phyloP scores from a whole-genome alignment of 75 land plant genomes.

The Sequoia sempervirens region DNA sequence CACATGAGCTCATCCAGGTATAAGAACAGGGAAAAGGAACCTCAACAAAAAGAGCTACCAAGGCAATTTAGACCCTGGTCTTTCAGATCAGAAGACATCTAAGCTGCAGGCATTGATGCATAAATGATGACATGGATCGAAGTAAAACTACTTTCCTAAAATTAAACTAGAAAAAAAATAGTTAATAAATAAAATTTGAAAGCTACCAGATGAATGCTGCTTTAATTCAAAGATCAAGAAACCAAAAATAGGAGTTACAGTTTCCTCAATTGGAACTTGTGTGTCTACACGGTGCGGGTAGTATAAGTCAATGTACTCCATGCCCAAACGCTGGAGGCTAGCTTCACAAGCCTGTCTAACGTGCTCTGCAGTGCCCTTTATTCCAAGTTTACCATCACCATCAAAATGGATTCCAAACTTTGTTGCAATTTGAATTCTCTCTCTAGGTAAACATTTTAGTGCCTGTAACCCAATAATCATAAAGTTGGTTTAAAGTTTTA shows the following conservation, averaged over 20 bases:
- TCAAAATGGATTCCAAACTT: conserved; percentile 41
- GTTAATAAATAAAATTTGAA: neutral
- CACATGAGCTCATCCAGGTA: neutral
- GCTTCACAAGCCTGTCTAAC: conserved; percentile 59
- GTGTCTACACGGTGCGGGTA: conserved; percentile 62
- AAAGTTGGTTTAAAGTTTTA: neutral
- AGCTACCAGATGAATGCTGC: neutral
- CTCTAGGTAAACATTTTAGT: conserved; percentile 49
- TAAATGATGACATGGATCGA: neutral
- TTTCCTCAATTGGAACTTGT: conserved; percentile 67
- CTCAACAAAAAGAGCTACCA: no score
- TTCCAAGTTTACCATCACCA: neutral
- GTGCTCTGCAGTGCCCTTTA: conserved; percentile 53
- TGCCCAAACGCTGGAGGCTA: conserved; percentile 61
- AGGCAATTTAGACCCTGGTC: neutral
- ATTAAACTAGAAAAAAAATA: neutral
- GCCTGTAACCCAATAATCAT: conserved; percentile 25
- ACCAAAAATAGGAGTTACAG: conserved; percentile 27
- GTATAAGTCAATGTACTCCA: conserved; percentile 72
- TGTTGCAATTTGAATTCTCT: conserved; percentile 59
- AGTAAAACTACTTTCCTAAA: neutral
- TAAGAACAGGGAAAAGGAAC: neutral
- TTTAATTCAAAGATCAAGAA: neutral
- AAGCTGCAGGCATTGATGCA: neutral
- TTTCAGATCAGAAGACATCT: neutral